Evolutionary conservation across 768 basidiomycete species (phyloP).

Genomic region (Cystobasidium onofrii): DNA sequence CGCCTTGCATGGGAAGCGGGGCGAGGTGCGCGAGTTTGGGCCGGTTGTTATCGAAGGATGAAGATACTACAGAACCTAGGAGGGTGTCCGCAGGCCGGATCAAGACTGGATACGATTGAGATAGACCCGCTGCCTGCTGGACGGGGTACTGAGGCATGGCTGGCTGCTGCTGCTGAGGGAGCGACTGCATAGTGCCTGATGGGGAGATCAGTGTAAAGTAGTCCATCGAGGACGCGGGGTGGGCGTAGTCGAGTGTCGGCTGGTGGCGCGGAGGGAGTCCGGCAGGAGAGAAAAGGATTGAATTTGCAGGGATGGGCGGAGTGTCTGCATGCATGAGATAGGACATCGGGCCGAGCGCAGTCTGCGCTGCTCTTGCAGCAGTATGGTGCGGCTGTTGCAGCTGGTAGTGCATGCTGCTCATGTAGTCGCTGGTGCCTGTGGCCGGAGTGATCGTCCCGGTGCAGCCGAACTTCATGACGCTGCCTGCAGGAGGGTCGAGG

Average conservation of each 20-base stretch:
- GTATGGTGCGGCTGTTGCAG: neutral
- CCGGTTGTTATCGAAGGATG: neutral
- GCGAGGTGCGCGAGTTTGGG: neutral
- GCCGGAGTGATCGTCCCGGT: no score
- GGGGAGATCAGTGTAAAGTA: neutral
- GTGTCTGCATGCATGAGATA: slow-evolving; percentile 2
- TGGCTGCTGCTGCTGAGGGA: neutral
- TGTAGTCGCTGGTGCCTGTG: no score
- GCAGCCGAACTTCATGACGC: no score
- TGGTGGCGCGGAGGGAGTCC: neutral
- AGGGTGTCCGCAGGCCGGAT: neutral
- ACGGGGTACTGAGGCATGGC: neutral
- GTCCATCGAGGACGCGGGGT: neutral
- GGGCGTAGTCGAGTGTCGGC: neutral
- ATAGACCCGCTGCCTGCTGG: neutral
- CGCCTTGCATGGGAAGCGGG: neutral
- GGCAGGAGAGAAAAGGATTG: slow-evolving; percentile 18
- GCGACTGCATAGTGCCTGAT: neutral
- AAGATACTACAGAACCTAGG: neutral
- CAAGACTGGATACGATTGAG: neutral
- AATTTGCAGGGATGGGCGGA: neutral
- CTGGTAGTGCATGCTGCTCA: neutral
- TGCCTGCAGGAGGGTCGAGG: no score
- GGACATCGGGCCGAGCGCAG: neutral
- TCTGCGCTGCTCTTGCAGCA: neutral